These are phyloP conservation scores for Haematococcus sp. DNA, from an alignment of 139 green algal species.

Conservation along the genomic window DNA sequence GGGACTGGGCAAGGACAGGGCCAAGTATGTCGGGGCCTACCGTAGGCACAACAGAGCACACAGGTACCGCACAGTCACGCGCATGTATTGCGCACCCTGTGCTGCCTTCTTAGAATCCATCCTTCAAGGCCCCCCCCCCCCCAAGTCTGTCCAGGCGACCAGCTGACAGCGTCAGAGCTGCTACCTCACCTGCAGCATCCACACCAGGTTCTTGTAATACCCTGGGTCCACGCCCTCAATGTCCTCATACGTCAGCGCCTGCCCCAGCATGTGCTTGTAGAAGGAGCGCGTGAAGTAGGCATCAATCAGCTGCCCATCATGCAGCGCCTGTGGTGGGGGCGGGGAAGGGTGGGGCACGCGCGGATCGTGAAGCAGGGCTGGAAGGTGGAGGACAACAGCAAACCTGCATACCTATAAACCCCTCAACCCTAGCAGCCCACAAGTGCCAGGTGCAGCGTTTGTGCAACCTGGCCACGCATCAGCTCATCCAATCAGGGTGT, in stretches of 20 bases:
- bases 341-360: no score
- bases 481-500: no score
- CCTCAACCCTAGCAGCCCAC: no score
- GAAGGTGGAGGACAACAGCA: neutral
- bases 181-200: slow-evolving; percentile 77
- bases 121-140: neutral
- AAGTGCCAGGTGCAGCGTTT: no score
- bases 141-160: neutral
- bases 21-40: no score
- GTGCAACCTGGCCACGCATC: no score
- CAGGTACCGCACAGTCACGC: neutral
- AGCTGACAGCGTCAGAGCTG: neutral
- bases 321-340: slow-evolving; percentile 72
- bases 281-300: slow-evolving; percentile 98
- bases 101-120: no score
- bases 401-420: no score
- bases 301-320: slow-evolving; percentile 90
- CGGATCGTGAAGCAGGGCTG: neutral
- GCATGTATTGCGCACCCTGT: neutral
- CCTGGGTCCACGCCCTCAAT: slow-evolving; percentile 96
- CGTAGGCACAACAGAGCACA: no score
- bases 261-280: slow-evolving; percentile 98
- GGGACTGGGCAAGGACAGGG: neutral
- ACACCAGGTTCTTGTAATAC: slow-evolving; percentile 93
- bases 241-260: slow-evolving; percentile 88